A percentile compares a stretch with the other conserved stretches of the same genome.
Evolutionary conservation across 2,329 filamentous ascomycete genomes (phyloP).

Genomic region (Alternaria consortialis): DNA sequence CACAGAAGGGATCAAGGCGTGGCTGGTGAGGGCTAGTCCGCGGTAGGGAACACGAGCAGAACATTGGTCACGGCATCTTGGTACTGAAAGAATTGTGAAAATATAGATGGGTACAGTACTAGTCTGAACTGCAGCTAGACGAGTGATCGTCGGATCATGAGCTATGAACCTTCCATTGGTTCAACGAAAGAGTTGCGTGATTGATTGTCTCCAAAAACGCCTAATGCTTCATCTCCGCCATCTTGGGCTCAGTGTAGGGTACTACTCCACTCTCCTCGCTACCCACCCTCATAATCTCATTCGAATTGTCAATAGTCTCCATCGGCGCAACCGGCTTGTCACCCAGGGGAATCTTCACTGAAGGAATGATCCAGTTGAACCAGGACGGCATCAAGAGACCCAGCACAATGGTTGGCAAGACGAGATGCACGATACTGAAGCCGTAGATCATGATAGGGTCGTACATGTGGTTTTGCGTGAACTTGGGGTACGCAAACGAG

Average conservation of each 20-base stretch:
- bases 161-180: background rate
- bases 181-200: fast-evolving
- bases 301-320: slow-evolving; percentile 11
- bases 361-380: slow-evolving; percentile 4
- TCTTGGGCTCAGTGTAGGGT: background rate
- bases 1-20: slow-evolving; percentile 24
- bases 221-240: background rate
- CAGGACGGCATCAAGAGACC: background rate
- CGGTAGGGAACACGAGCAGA: background rate
- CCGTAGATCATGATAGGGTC: slow-evolving; percentile 38
- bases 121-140: background rate
- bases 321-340: slow-evolving; percentile 9
- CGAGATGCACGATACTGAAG: slow-evolving; percentile 30
- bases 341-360: slow-evolving; percentile 1
- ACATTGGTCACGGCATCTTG: background rate
- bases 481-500: slow-evolving; percentile 36
- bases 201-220: background rate
- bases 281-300: background rate
- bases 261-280: slow-evolving; percentile 1
- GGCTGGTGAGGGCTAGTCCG: slow-evolving; percentile 32
- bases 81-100: background rate
- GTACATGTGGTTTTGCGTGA: slow-evolving; percentile 21
- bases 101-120: background rate
- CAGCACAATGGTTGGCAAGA: slow-evolving; percentile 2
- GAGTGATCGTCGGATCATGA: background rate